phyloP scores from a whole-genome alignment of 2,329 filamentous ascomycete genomes.

The Xylariaceae sp. region DNA sequence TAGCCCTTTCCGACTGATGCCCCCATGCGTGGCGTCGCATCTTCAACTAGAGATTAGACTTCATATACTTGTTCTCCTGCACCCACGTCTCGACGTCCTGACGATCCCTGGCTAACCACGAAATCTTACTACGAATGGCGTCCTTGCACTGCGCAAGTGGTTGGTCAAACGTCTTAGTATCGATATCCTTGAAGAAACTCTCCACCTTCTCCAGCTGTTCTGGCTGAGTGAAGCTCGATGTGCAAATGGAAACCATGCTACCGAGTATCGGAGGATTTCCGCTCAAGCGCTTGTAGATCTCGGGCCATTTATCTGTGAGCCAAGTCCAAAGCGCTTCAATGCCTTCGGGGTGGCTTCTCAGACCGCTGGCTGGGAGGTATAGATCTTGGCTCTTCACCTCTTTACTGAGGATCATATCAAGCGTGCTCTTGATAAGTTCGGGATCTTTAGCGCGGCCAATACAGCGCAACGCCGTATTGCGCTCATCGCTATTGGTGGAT shows the following conservation, averaged over 20 bases:
- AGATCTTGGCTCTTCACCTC: slow-evolving; percentile 94
- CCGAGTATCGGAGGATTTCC: slow-evolving; percentile 85
- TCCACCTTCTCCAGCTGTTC: slow-evolving; percentile 74
- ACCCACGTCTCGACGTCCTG: slow-evolving; percentile 66
- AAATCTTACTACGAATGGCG: slow-evolving; percentile 75
- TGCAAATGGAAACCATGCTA: slow-evolving; percentile 76
- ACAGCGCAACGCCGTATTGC: slow-evolving; percentile 82
- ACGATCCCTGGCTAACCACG: slow-evolving; percentile 73
- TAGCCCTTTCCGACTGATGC: too few relatives aligned
- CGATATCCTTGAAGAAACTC: slow-evolving; percentile 75
- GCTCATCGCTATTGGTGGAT: slow-evolving; percentile 77
- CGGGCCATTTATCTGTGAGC: slow-evolving; percentile 87
- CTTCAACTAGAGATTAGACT: slow-evolving; percentile 19
- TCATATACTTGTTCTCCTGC: slow-evolving; percentile 56
- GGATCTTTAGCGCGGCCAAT: slow-evolving; percentile 76
- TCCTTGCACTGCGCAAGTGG: slow-evolving; percentile 87
- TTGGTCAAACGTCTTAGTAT: slow-evolving; percentile 81
- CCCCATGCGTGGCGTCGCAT: too few relatives aligned
- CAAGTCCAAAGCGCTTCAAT: slow-evolving; percentile 77
- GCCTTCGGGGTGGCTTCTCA: slow-evolving; percentile 73
- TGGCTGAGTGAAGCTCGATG: slow-evolving; percentile 71
- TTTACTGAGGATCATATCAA: slow-evolving; percentile 68
- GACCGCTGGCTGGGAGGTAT: slow-evolving; percentile 78
- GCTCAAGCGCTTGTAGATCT: slow-evolving; percentile 73
- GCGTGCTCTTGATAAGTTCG: slow-evolving; percentile 75